phyloP scores from a whole-genome alignment of 2,329 filamentous ascomycete species.

The Aspergillus costaricaensis region DNA sequence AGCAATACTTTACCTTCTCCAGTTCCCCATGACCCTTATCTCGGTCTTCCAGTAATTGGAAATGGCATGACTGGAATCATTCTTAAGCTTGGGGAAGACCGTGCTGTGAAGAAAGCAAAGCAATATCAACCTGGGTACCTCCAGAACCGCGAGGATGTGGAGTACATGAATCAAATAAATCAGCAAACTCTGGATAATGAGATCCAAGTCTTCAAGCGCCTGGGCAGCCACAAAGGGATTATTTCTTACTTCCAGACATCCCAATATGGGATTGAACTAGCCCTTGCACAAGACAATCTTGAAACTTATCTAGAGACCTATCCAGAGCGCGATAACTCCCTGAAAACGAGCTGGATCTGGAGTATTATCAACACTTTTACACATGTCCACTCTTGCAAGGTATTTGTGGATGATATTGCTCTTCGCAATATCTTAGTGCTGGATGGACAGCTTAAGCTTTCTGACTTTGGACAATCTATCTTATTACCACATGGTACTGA shows the following conservation, averaged over 20 bases:
- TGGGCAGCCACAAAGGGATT: conserved; percentile 20
- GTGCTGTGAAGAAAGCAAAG: conserved; percentile 15
- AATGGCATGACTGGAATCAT: conserved; percentile 17
- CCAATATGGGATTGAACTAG: conserved; percentile 22
- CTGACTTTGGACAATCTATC: conserved; percentile 18
- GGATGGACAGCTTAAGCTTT: conserved; percentile 15
- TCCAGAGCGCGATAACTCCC: conserved; percentile 4
- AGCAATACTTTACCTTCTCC: neutral
- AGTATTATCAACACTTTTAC: conserved; percentile 7
- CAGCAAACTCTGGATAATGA: conserved; percentile 20
- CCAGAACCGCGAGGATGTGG: conserved; percentile 18
- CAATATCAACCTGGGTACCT: neutral
- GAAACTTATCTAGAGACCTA: conserved; percentile 12
- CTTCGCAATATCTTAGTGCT: conserved; percentile 16
- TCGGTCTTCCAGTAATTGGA: conserved; percentile 8
- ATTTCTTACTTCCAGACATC: conserved; percentile 19
- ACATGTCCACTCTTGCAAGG: conserved; percentile 11
- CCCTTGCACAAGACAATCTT: conserved; percentile 19
- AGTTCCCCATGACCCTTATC: conserved; percentile 4
- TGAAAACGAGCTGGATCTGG: conserved; percentile 10
- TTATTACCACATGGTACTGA: conserved; percentile 12
- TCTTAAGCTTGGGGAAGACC: conserved; percentile 7
- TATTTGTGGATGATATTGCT: conserved; percentile 18
- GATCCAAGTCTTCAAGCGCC: conserved; percentile 19
- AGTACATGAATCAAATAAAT: conserved; percentile 26